Percentiles rank a stretch among this genome's conserved stretches.
These are phyloP conservation scores for Solanum gracilifrons DNA, from an alignment of 257 asterid genomes.

Conservation along the genomic window DNA sequence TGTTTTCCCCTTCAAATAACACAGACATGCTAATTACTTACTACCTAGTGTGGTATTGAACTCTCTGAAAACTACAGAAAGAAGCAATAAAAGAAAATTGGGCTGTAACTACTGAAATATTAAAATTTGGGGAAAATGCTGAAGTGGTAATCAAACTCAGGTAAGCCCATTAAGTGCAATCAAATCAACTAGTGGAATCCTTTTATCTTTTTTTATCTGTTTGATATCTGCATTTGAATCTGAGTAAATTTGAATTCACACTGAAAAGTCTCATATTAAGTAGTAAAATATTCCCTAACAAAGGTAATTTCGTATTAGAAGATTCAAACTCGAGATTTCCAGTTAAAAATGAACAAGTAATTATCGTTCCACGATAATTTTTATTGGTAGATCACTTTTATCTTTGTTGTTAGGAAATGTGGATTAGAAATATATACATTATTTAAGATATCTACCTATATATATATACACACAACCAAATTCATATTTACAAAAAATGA, in stretches of 20 bases:
- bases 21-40: background rate
- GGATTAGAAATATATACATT: too few species aligned
- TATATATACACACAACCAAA: too few species aligned
- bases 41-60: background rate
- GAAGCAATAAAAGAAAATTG: too few species aligned
- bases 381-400: too few species aligned
- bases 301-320: too few species aligned
- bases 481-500: background rate
- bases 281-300: background rate
- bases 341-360: too few species aligned
- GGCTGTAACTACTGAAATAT: too few species aligned
- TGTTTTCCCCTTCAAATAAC: background rate
- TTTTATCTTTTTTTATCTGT: too few species aligned
- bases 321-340: background rate
- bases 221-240: too few species aligned
- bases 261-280: too few species aligned
- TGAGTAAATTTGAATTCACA: too few species aligned
- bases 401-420: background rate
- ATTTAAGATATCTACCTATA: background rate
- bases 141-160: background rate
- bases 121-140: background rate
- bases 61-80: background rate
- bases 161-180: background rate
- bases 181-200: background rate
- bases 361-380: too few species aligned